phyloP scores from a whole-genome alignment of 345 rosid species.

The Melastoma malabathricum region DNA sequence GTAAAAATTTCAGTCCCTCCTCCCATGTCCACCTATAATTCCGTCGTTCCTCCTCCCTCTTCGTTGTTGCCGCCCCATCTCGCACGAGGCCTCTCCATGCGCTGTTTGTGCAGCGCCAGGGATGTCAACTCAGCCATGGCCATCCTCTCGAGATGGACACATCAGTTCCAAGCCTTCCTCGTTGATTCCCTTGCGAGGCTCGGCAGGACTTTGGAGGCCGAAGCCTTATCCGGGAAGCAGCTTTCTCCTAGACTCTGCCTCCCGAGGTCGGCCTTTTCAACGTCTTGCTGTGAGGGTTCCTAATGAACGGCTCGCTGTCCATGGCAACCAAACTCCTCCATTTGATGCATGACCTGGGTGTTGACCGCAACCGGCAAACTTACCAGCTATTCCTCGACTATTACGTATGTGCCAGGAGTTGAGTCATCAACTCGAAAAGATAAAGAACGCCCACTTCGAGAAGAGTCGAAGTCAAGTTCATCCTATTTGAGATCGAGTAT shows the following conservation, averaged over 20 bases:
- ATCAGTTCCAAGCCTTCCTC: conserved; percentile 24
- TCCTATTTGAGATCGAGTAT: too few relatives aligned
- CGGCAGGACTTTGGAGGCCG: conserved; percentile 55
- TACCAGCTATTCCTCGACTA: conserved; percentile 40
- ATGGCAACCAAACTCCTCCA: conserved; percentile 27
- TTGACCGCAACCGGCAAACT: conserved; percentile 28
- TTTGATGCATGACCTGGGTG: conserved; percentile 21
- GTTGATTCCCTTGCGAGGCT: conserved; percentile 29
- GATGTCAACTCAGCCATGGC: conserved; percentile 37
- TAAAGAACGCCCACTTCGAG: too few relatives aligned
- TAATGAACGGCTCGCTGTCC: conserved; percentile 42
- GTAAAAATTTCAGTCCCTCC: too few relatives aligned
- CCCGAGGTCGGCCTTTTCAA: conserved; percentile 25
- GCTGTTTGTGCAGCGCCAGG: conserved; percentile 28
- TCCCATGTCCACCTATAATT: too few relatives aligned
- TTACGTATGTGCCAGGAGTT: conserved; percentile 44
- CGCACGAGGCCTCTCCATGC: conserved; percentile 20
- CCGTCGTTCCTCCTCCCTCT: too few relatives aligned
- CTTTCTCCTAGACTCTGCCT: conserved; percentile 15
- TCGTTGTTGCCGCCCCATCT: too few relatives aligned
- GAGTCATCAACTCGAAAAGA: too few relatives aligned
- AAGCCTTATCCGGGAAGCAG: conserved; percentile 45
- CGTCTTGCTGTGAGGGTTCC: conserved; percentile 34
- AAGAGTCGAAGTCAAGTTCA: too few relatives aligned
- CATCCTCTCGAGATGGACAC: conserved; percentile 36